Conservation (phyloP, 1,284 basidiomycete species). For the Xanthoconium separans region DNA sequence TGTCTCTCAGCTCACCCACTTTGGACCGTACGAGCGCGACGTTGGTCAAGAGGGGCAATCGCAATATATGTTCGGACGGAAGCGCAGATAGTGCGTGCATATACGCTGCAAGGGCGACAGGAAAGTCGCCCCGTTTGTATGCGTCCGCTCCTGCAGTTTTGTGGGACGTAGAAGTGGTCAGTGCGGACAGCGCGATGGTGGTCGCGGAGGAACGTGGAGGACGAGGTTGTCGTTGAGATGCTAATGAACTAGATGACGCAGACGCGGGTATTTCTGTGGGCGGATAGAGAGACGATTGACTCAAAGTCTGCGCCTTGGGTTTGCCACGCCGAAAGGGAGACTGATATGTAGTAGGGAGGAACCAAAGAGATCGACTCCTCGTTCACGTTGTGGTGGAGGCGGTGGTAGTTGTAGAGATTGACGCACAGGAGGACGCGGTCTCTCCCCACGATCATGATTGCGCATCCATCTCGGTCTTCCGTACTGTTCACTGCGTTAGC, state of each 20-base stretch:
- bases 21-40: constrained; percentile 82
- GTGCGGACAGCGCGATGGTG: constrained; percentile 29
- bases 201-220: constrained; percentile 42
- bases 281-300: not conserved
- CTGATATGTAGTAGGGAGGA: constrained; percentile 43
- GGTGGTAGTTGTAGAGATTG: constrained; percentile 1
- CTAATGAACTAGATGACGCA: not conserved
- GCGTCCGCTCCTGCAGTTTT: constrained; percentile 72
- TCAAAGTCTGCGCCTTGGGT: constrained; percentile 24
- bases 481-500: constrained; percentile 24
- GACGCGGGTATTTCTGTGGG: constrained; percentile 15
- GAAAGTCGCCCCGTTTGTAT: constrained; percentile 91
- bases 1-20: constrained; percentile 68
- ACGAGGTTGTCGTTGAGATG: constrained; percentile 1
- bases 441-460: constrained; percentile 38
- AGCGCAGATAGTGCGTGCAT: constrained; percentile 68
- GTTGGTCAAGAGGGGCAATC: constrained; percentile 84
- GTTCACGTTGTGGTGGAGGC: constrained; percentile 6
- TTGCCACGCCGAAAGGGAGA: constrained; percentile 55
- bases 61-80: constrained; percentile 69
- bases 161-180: constrained; percentile 45
- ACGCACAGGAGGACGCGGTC: not conserved
- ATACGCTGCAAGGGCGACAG: constrained; percentile 79
- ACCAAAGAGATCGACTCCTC: constrained; percentile 48
- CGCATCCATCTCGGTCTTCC: constrained; percentile 87